Evolutionary conservation across 2,329 filamentous ascomycete species (phyloP).

Genomic region (Monosporascus sp.): DNA sequence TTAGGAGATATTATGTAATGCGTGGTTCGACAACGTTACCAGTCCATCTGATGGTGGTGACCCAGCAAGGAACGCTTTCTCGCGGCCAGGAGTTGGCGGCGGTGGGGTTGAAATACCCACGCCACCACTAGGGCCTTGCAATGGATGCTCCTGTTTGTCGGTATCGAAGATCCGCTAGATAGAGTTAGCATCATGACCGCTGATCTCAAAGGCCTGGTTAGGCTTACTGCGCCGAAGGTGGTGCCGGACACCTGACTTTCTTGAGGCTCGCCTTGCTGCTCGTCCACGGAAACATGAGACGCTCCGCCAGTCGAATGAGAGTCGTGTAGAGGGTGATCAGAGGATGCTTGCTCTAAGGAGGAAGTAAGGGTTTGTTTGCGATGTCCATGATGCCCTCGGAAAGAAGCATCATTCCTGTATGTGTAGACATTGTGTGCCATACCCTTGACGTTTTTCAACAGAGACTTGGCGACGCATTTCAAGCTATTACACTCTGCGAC

Average conservation of each 20-base stretch:
- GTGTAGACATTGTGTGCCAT: conserved; percentile 22
- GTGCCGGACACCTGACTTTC: neutral
- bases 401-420: conserved; percentile 22
- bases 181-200: neutral
- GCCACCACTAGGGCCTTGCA: neutral
- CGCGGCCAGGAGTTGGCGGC: neutral
- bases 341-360: neutral
- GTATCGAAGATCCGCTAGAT: neutral
- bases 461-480: conserved; percentile 37
- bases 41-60: conserved; percentile 1
- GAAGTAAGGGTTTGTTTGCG: neutral
- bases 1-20: too few relatives aligned
- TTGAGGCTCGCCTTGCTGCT: neutral
- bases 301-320: too few relatives aligned
- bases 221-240: neutral
- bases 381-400: conserved; percentile 8
- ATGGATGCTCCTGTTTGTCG: neutral
- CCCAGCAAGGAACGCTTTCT: neutral
- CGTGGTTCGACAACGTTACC: neutral
- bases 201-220: too few relatives aligned
- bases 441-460: conserved; percentile 34
- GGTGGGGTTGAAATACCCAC: conserved; percentile 1
- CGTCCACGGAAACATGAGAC: neutral
- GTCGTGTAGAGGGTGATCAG: neutral
- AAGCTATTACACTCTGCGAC: conserved; percentile 34